A percentile compares a stretch with the other conserved stretches of the same genome.
Conservation (phyloP, 2,329 filamentous ascomycete genomes). For the Apiospora aurea region DNA sequence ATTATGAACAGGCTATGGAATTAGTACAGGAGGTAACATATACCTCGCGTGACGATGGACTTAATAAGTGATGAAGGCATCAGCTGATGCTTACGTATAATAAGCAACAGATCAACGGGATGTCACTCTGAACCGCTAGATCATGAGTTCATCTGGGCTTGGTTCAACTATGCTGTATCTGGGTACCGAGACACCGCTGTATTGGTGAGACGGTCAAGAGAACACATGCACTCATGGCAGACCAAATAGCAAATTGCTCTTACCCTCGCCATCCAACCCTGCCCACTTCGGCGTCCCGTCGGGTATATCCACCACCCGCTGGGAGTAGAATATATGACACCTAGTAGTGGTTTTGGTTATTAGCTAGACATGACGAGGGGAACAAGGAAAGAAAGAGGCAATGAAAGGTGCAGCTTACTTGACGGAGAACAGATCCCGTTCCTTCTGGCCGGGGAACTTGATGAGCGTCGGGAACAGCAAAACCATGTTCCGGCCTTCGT, state of each 20-base stretch:
- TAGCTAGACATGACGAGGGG: background rate
- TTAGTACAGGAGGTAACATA: too few species aligned
- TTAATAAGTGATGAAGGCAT: too few species aligned
- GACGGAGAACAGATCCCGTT: slow-evolving; percentile 69
- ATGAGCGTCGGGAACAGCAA: slow-evolving; percentile 80
- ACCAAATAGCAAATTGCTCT: slow-evolving; percentile 40
- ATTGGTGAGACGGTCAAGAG: too few species aligned
- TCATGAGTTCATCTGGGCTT: too few species aligned
- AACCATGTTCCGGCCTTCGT: slow-evolving; percentile 86
- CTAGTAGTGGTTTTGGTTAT: slow-evolving; percentile 29
- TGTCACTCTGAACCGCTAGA: too few species aligned
- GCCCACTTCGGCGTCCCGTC: slow-evolving; percentile 84
- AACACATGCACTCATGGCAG: background rate
- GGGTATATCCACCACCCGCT: slow-evolving; percentile 76
- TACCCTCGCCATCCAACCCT: slow-evolving; percentile 60
- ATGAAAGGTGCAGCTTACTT: slow-evolving; percentile 49
- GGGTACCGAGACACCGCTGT: too few species aligned
- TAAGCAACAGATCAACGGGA: too few species aligned
- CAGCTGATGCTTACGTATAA: too few species aligned
- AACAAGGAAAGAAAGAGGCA: background rate
- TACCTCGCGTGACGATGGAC: too few species aligned
- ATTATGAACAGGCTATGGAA: too few species aligned
- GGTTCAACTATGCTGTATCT: too few species aligned
- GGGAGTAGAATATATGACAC: slow-evolving; percentile 81
- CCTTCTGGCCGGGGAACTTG: slow-evolving; percentile 61